Conservation (phyloP, 1,139 yeast genomes). For the Ashbya aceris region DNA sequence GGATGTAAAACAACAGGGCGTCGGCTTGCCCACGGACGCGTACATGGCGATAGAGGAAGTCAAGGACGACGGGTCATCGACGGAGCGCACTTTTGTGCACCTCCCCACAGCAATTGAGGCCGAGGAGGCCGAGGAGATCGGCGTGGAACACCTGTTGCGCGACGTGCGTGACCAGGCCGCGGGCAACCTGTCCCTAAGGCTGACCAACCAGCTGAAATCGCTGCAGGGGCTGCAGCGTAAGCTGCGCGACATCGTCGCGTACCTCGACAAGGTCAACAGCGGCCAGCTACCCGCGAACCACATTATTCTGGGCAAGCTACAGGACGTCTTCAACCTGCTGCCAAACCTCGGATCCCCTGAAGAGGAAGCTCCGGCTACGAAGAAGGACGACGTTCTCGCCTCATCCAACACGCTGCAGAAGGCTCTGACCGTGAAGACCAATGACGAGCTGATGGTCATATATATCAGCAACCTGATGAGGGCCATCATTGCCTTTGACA, state of each 20-base stretch:
- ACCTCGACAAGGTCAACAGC: slow-evolving; percentile 64
- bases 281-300: slow-evolving; percentile 81
- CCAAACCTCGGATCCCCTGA: slow-evolving; percentile 56
- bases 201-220: slow-evolving; percentile 84
- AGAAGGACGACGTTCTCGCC: slow-evolving; percentile 15
- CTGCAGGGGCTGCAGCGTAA: slow-evolving; percentile 79
- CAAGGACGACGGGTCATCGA: slow-evolving; percentile 91
- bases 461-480: slow-evolving; percentile 85
- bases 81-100: slow-evolving; percentile 88
- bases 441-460: slow-evolving; percentile 91
- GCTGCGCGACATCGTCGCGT: slow-evolving; percentile 66
- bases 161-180: slow-evolving; percentile 97
- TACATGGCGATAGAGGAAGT: slow-evolving; percentile 92
- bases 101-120: slow-evolving; percentile 91
- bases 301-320: slow-evolving; percentile 81
- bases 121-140: slow-evolving; percentile 98
- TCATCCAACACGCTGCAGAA: slow-evolving; percentile 47
- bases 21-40: slow-evolving; percentile 93
- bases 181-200: slow-evolving; percentile 77
- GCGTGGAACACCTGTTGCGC: slow-evolving; percentile 90
- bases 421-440: slow-evolving; percentile 86
- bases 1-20: slow-evolving; percentile 75
- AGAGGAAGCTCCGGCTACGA: slow-evolving; percentile 24
- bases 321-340: slow-evolving; percentile 85
- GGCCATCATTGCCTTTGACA: slow-evolving; percentile 93